phyloP scores from a whole-genome alignment of 139 green algal genomes.

The Chlamydomonas sphaeroides region DNA sequence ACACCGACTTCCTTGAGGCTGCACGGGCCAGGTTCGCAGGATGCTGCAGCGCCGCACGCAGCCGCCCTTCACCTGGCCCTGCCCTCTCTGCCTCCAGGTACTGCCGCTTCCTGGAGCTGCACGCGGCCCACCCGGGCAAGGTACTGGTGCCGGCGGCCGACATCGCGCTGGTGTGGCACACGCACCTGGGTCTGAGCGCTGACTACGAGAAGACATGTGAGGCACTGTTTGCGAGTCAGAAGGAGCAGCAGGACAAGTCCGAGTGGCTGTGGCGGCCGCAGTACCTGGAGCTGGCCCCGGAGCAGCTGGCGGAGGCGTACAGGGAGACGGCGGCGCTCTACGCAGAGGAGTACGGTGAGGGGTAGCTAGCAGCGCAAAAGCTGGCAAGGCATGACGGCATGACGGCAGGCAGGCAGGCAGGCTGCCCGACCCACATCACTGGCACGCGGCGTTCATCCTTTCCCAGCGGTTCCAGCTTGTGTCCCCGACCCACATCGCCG shows the following conservation, averaged over 20 bases:
- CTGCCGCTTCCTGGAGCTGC: too few species aligned
- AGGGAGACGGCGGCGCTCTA: conserved; percentile 1
- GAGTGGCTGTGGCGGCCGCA: too few species aligned
- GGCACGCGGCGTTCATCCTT: neutral
- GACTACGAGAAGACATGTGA: neutral
- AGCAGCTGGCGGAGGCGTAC: conserved; percentile 13
- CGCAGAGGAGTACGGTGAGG: conserved; percentile 13
- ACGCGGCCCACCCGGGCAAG: neutral
- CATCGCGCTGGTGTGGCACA: conserved; percentile 3
- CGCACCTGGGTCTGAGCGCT: neutral
- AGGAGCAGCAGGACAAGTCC: too few species aligned
- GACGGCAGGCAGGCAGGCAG: neutral
- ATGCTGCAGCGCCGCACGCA: too few species aligned
- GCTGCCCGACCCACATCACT: neutral
- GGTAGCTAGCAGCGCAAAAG: neutral
- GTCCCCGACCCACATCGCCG: too few species aligned
- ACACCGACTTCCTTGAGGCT: neutral
- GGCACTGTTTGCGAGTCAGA: too few species aligned
- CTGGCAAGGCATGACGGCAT: too few species aligned
- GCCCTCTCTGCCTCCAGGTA: too few species aligned
- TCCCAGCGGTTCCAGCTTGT: neutral
- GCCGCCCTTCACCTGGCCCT: too few species aligned
- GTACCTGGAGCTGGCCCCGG: neutral
- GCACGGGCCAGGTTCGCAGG: too few species aligned
- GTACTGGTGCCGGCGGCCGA: neutral